phyloP scores from a whole-genome alignment of 495 filamentous ascomycete species.

The Polyplosphaeria fusca region DNA sequence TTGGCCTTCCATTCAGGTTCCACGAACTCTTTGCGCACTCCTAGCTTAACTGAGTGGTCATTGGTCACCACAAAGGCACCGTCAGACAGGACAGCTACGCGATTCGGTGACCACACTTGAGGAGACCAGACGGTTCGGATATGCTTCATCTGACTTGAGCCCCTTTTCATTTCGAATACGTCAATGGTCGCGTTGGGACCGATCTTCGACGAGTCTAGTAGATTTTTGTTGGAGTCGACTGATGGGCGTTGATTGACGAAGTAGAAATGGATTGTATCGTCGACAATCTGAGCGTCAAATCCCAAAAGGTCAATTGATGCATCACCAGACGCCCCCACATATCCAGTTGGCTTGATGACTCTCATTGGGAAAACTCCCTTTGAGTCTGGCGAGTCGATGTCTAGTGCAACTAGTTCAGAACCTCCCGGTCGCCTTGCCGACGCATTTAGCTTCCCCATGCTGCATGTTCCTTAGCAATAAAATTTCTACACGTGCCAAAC shows the following conservation, averaged over 20 bases:
- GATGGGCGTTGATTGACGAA: constrained; percentile 46
- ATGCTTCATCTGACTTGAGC: constrained; percentile 7
- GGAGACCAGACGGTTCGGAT: constrained; percentile 1
- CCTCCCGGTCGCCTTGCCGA: constrained; percentile 3
- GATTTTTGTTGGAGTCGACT: constrained; percentile 38
- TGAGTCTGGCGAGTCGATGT: constrained; percentile 2
- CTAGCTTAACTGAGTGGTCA: constrained; percentile 7
- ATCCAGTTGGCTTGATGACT: neutral
- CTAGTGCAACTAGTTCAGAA: constrained; percentile 4
- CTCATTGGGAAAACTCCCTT: constrained; percentile 7
- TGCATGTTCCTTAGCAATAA: neutral
- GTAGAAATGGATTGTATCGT: constrained; percentile 34
- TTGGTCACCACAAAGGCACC: constrained; percentile 8
- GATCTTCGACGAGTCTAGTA: constrained; percentile 30
- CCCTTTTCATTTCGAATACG: constrained; percentile 7
- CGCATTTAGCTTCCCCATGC: constrained; percentile 3
- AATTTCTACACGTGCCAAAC: neutral
- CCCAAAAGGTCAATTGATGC: constrained; percentile 2
- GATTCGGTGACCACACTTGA: constrained; percentile 6
- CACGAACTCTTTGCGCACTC: no score
- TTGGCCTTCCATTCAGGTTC: no score
- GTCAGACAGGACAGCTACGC: neutral
- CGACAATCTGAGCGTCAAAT: constrained; percentile 9
- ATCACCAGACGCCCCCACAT: constrained; percentile 5
- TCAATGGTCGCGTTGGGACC: constrained; percentile 12